Percentiles rank a stretch among this genome's conserved stretches.
phyloP scores from a whole-genome alignment of 116 monocot genomes.

The Phalaenopsis hybrid region DNA sequence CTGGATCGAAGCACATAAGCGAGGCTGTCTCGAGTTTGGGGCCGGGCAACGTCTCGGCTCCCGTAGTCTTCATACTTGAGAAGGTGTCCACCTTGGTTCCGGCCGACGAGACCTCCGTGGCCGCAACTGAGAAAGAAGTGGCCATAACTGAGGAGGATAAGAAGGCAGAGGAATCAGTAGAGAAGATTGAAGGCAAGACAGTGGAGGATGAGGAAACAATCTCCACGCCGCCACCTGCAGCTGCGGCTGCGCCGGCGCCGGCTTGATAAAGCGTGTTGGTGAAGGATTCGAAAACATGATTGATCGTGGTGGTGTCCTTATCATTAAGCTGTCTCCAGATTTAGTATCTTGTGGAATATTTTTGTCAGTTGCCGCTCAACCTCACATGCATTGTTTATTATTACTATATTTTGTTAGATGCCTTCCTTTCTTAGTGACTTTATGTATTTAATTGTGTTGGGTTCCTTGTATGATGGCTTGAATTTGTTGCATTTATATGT shows the following conservation, averaged over 20 bases:
- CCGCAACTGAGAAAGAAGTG: background rate
- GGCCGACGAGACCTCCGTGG: slow-evolving; percentile 15
- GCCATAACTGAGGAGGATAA: slow-evolving; percentile 9
- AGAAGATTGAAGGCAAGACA: slow-evolving; percentile 19
- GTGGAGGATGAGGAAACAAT: slow-evolving; percentile 1
- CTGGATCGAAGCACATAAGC: slow-evolving; percentile 43
- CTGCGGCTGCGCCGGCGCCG: too few relatives aligned
- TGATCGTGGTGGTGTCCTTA: background rate
- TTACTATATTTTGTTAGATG: background rate
- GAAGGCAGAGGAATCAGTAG: background rate
- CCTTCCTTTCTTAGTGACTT: background rate
- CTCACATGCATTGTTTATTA: background rate
- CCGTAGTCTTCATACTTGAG: slow-evolving; percentile 54
- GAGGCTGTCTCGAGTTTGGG: slow-evolving; percentile 42
- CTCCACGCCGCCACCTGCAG: background rate
- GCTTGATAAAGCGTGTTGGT: background rate
- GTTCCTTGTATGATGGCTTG: too few relatives aligned
- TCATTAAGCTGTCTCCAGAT: background rate
- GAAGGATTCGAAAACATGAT: background rate
- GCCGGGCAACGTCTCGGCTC: slow-evolving; percentile 19
- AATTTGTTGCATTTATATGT: too few relatives aligned
- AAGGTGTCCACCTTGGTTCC: slow-evolving; percentile 46
- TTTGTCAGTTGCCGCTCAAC: background rate
- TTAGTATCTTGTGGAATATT: background rate
- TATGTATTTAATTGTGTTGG: background rate